These are phyloP conservation scores for Mesostigma viride DNA, from an alignment of 139 green algal genomes.

Conservation along the genomic window DNA sequence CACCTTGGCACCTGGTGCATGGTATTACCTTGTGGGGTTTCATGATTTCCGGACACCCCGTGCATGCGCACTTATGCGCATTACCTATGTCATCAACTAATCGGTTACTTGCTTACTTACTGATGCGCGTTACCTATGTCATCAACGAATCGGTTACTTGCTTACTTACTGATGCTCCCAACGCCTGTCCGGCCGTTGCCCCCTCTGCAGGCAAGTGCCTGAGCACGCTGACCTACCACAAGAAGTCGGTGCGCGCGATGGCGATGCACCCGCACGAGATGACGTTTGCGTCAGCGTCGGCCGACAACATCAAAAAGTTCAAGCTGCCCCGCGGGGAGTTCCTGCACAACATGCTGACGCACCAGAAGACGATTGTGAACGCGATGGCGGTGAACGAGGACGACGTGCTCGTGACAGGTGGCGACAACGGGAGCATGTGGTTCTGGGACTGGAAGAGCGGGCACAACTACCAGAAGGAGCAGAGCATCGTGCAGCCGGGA, in stretches of 20 bases:
- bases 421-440: slow-evolving; percentile 38
- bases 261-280: slow-evolving; percentile 71
- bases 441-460: slow-evolving; percentile 92
- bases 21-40: too few relatives aligned
- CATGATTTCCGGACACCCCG: too few relatives aligned
- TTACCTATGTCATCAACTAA: neutral
- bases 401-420: slow-evolving; percentile 75
- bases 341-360: slow-evolving; percentile 90
- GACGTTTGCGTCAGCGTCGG: slow-evolving; percentile 66
- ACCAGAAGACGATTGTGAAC: slow-evolving; percentile 90
- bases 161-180: too few relatives aligned
- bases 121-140: neutral
- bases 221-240: slow-evolving; percentile 92
- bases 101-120: neutral
- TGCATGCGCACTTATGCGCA: neutral
- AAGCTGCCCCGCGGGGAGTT: slow-evolving; percentile 74
- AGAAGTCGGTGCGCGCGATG: slow-evolving; percentile 78
- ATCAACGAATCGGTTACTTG: neutral
- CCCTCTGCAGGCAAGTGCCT: slow-evolving; percentile 55
- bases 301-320: slow-evolving; percentile 99
- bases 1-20: too few relatives aligned
- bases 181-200: too few relatives aligned
- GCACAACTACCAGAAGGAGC: slow-evolving; percentile 82
- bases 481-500: slow-evolving; percentile 79
- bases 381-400: slow-evolving; percentile 86